Evolutionary conservation across 768 basidiomycete genomes (phyloP).

Genomic region (Filobasidium floriforme): DNA sequence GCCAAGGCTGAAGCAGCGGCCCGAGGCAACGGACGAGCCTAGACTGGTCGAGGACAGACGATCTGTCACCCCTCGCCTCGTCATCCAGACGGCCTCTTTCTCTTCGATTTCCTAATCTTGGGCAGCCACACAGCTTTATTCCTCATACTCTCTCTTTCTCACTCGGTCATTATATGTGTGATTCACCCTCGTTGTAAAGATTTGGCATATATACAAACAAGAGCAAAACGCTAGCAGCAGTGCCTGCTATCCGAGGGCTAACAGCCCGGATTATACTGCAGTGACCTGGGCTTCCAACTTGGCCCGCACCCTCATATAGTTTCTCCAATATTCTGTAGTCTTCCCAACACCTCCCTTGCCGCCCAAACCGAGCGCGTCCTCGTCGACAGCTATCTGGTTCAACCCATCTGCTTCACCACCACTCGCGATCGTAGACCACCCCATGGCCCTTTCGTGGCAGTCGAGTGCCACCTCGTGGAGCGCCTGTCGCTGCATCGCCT

Average conservation of each 20-base stretch:
- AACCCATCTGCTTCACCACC: slow-evolving; percentile 26
- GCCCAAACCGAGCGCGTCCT: slow-evolving; percentile 21
- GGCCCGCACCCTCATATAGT: slow-evolving; percentile 33
- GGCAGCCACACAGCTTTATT: not conserved
- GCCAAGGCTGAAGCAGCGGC: not conserved
- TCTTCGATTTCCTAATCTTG: slow-evolving; percentile 1
- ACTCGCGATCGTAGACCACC: slow-evolving; percentile 26
- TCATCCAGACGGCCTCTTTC: not conserved
- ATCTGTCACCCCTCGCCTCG: not conserved
- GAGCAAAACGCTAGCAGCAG: not conserved
- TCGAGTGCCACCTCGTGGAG: slow-evolving; percentile 29
- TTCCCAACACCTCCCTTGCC: slow-evolving; percentile 7
- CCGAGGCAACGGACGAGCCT: not conserved
- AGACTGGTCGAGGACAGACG: not conserved
- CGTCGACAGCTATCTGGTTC: slow-evolving; percentile 26
- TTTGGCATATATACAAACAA: not conserved
- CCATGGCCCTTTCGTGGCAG: slow-evolving; percentile 38
- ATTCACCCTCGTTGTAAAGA: not conserved
- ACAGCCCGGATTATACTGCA: not conserved
- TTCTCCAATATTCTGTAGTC: slow-evolving; percentile 36
- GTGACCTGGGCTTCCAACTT: slow-evolving; percentile 24
- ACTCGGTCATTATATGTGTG: too few species aligned
- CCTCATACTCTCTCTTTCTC: not conserved
- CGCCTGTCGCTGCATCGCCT: slow-evolving; percentile 5
- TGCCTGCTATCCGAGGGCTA: not conserved